A percentile compares a stretch with the other conserved stretches of the same genome.
Evolutionary conservation across 768 basidiomycete species (phyloP).

Genomic region (Neoboletus subvelutipes): DNA sequence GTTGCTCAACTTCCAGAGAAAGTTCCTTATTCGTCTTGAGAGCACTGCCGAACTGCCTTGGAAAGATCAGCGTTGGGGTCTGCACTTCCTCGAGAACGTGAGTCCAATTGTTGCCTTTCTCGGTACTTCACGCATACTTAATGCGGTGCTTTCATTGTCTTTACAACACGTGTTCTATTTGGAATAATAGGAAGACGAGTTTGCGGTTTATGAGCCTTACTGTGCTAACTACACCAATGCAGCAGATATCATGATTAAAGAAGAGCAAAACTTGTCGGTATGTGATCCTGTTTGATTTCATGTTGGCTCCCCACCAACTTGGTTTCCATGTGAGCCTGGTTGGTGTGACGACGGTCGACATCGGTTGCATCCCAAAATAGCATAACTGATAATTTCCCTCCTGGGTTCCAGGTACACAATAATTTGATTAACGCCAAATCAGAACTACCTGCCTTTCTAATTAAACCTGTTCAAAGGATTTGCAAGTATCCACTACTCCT

Average conservation of each 20-base stretch:
- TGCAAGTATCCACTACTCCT: slow-evolving; percentile 98
- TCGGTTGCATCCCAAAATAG: slow-evolving; percentile 19
- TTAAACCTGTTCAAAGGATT: slow-evolving; percentile 97
- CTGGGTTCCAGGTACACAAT: slow-evolving; percentile 59
- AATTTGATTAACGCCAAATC: slow-evolving; percentile 86
- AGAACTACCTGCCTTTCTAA: slow-evolving; percentile 93
- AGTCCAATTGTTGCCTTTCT: slow-evolving; percentile 32
- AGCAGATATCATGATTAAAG: slow-evolving; percentile 77
- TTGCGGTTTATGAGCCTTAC: slow-evolving; percentile 95
- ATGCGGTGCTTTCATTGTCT: slow-evolving; percentile 45
- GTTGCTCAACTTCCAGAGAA: slow-evolving; percentile 93
- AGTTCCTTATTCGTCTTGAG: slow-evolving; percentile 88
- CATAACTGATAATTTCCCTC: slow-evolving; percentile 13
- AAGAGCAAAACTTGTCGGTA: slow-evolving; percentile 85
- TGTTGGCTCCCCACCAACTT: slow-evolving; percentile 1
- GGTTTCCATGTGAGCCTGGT: slow-evolving; percentile 19
- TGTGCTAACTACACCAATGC: slow-evolving; percentile 94
- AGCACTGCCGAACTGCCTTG: slow-evolving; percentile 79
- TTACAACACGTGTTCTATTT: slow-evolving; percentile 11
- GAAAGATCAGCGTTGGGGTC: slow-evolving; percentile 86
- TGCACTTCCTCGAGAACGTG: slow-evolving; percentile 80
- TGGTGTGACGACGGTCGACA: slow-evolving; percentile 27
- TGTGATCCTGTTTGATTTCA: slow-evolving; percentile 35
- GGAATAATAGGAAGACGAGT: slow-evolving; percentile 89
- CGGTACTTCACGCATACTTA: slow-evolving; percentile 31